phyloP scores from a whole-genome alignment of 2,329 filamentous ascomycete genomes.

The Penicillium capsulatum region DNA sequence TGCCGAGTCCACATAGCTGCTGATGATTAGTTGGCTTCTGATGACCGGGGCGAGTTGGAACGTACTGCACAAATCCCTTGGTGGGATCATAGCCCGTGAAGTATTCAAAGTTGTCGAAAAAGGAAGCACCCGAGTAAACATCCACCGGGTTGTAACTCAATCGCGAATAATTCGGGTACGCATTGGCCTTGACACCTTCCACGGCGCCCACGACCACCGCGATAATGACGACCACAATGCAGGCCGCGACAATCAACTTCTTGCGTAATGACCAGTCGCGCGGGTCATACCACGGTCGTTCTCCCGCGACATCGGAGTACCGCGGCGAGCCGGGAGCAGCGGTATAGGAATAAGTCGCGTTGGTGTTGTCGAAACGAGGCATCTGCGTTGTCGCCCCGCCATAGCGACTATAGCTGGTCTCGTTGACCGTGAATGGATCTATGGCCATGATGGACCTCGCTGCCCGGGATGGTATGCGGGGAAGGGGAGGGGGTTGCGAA shows the following conservation, averaged over 20 bases:
- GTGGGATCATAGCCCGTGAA: constrained; percentile 40
- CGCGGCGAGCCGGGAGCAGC: not conserved
- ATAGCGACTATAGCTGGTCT: not conserved
- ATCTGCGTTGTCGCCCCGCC: not conserved
- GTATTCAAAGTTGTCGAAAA: constrained; percentile 46
- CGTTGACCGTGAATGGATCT: not conserved
- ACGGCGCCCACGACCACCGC: constrained; percentile 46
- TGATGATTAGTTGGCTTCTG: not conserved
- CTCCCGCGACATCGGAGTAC: not conserved
- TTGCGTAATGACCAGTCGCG: constrained; percentile 8
- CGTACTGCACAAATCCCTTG: constrained; percentile 43
- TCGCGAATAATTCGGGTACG: constrained; percentile 32
- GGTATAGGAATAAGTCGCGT: not conserved
- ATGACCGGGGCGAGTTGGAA: too few relatives aligned
- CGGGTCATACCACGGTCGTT: constrained; percentile 2
- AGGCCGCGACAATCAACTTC: constrained; percentile 10
- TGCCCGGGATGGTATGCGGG: too few relatives aligned
- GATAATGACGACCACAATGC: constrained; percentile 30
- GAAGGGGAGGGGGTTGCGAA: too few relatives aligned
- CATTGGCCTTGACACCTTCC: constrained; percentile 33
- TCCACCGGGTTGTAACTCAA: constrained; percentile 38
- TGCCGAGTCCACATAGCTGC: constrained; percentile 39
- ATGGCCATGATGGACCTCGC: not conserved
- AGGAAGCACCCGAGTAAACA: constrained; percentile 36
- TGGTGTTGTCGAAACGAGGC: not conserved